Conservation (phyloP, 352 stramenopile species). For the Phytophthora rubi region DNA sequence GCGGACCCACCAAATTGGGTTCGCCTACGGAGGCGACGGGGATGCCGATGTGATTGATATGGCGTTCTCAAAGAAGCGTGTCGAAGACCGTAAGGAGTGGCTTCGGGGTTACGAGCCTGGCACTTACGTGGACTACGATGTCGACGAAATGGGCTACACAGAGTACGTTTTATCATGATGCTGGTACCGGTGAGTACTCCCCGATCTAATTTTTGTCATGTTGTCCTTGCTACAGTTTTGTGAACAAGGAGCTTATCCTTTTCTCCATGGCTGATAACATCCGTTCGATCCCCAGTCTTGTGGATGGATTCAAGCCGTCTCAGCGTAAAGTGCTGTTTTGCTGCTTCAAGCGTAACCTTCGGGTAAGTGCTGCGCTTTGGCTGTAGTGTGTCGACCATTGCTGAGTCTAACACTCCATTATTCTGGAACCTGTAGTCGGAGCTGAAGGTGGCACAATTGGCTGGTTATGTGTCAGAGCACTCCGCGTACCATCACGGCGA, state of each 20-base stretch:
- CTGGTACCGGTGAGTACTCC: not conserved
- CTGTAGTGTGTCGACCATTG: slow-evolving; percentile 5
- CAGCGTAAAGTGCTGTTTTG: slow-evolving; percentile 98
- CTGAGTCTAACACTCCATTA: slow-evolving; percentile 13
- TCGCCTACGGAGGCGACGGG: slow-evolving; percentile 91
- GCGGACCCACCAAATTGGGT: slow-evolving; percentile 93
- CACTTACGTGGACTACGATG: slow-evolving; percentile 92
- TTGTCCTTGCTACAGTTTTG: slow-evolving; percentile 73
- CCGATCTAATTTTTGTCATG: slow-evolving; percentile 10
- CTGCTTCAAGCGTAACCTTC: slow-evolving; percentile 98
- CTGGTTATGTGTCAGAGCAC: slow-evolving; percentile 98
- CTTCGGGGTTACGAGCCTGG: slow-evolving; percentile 88
- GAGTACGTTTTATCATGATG: slow-evolving; percentile 63
- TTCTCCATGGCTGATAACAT: slow-evolving; percentile 99
- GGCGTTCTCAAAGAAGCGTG: slow-evolving; percentile 97
- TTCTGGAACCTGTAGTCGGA: slow-evolving; percentile 45
- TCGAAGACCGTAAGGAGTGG: slow-evolving; percentile 97
- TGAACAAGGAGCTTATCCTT: slow-evolving; percentile 99
- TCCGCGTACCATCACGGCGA: slow-evolving; percentile 99
- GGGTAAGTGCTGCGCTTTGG: slow-evolving; percentile 65
- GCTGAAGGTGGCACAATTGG: slow-evolving; percentile 95
- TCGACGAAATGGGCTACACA: slow-evolving; percentile 93
- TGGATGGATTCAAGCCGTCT: slow-evolving; percentile 99
- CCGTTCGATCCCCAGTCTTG: slow-evolving; percentile 94
- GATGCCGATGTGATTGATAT: slow-evolving; percentile 95